phyloP scores from a whole-genome alignment of 2,329 filamentous ascomycete species.

The Metarhizium robertsii region DNA sequence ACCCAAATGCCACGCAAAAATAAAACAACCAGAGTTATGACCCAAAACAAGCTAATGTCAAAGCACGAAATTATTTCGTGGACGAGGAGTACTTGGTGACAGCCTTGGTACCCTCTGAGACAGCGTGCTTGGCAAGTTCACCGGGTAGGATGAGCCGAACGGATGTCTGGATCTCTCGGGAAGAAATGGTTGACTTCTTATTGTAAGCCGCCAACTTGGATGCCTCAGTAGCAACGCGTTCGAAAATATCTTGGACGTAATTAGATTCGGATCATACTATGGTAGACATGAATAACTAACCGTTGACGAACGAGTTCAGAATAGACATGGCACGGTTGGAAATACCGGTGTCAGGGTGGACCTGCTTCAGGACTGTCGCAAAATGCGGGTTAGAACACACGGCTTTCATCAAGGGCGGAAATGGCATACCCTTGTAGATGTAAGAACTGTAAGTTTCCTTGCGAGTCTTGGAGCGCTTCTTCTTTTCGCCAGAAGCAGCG shows the following conservation, averaged over 20 bases:
- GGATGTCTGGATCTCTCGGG: slow-evolving; percentile 98
- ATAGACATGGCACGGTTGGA: slow-evolving; percentile 99
- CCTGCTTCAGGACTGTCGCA: slow-evolving; percentile 88
- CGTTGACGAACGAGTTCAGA: slow-evolving; percentile 99
- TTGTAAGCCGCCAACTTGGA: slow-evolving; percentile 99
- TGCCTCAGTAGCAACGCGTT: slow-evolving; percentile 96
- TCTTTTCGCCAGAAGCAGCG: slow-evolving; percentile 92
- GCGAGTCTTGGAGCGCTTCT: slow-evolving; percentile 99
- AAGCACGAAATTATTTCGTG: slow-evolving; percentile 72
- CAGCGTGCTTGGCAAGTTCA: slow-evolving; percentile 98
- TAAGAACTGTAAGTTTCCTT: slow-evolving; percentile 99
- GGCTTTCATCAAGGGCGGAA: background rate
- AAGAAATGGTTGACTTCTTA: slow-evolving; percentile 99
- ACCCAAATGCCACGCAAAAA: slow-evolving; percentile 47
- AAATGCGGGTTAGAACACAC: background rate
- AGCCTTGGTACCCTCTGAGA: slow-evolving; percentile 99
- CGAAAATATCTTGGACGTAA: slow-evolving; percentile 72
- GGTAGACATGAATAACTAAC: slow-evolving; percentile 38
- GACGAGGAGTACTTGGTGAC: slow-evolving; percentile 99
- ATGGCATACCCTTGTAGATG: slow-evolving; percentile 90
- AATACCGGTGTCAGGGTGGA: slow-evolving; percentile 99
- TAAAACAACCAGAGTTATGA: slow-evolving; percentile 37
- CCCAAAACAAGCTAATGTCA: slow-evolving; percentile 48
- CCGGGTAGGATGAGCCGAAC: slow-evolving; percentile 96
- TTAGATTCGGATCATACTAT: background rate